Percentiles rank a stretch among this genome's conserved stretches.
Conservation (phyloP, 495 filamentous ascomycete genomes). For the Talaromyces trachyspermus region DNA sequence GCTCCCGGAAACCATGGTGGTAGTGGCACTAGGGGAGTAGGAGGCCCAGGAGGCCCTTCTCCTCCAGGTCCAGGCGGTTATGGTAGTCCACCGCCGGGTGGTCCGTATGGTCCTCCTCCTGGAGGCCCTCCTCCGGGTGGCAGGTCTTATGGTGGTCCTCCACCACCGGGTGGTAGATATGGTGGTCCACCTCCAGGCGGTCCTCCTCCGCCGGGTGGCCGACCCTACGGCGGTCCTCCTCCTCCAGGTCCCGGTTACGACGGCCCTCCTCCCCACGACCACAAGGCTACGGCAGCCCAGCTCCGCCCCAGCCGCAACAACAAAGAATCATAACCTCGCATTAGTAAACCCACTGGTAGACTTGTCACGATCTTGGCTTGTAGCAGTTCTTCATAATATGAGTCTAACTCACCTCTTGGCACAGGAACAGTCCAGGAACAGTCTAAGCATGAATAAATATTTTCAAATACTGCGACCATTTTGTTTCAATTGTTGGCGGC, state of each 20-base stretch:
- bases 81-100: slow-evolving; percentile 1
- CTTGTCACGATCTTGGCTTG: no score
- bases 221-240: not conserved
- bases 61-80: not conserved
- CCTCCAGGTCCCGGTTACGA: not conserved
- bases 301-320: not conserved
- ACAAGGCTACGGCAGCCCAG: slow-evolving; percentile 2
- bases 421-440: no score
- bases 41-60: not conserved
- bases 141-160: slow-evolving; percentile 1
- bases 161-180: not conserved
- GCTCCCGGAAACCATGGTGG: not conserved
- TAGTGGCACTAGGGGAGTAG: not conserved
- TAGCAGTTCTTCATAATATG: no score
- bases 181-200: slow-evolving; percentile 1
- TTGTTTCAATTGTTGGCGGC: no score
- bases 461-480: no score
- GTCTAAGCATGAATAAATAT: no score
- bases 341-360: no score
- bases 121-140: not conserved
- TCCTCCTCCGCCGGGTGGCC: not conserved
- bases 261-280: not conserved
- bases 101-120: not conserved
- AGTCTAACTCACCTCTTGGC: no score
- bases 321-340: slow-evolving; percentile 1